Evolutionary conservation across 2,329 filamentous ascomycete species (phyloP).

Genomic region (Akanthomyces uredinophilus): DNA sequence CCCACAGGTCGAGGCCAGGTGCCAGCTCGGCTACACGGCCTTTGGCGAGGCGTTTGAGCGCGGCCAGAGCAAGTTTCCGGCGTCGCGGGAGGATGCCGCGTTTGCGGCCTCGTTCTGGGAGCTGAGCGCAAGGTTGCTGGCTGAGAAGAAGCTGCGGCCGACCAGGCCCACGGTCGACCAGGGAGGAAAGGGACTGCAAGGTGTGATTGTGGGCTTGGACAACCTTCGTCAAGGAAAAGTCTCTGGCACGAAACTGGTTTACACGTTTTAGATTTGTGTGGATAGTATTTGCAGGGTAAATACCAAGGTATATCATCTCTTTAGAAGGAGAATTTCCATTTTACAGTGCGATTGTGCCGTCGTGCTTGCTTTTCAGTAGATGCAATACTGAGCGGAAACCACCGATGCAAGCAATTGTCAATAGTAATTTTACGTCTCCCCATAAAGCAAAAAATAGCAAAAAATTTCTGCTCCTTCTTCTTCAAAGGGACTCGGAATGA

Average conservation of each 20-base stretch:
- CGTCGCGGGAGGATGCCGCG: conserved; percentile 25
- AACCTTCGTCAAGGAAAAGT: conserved; percentile 29
- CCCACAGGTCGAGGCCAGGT: not conserved
- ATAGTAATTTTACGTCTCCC: too few relatives aligned
- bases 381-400: too few relatives aligned
- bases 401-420: too few relatives aligned
- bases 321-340: too few relatives aligned
- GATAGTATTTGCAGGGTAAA: not conserved
- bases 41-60: conserved; percentile 31
- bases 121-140: conserved; percentile 28
- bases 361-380: too few relatives aligned
- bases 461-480: too few relatives aligned
- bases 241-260: conserved; percentile 40
- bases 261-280: conserved; percentile 27
- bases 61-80: conserved; percentile 20
- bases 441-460: too few relatives aligned
- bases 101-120: conserved; percentile 35
- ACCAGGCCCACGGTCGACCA: conserved; percentile 21
- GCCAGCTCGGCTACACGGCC: conserved; percentile 37
- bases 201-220: conserved; percentile 29
- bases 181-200: conserved; percentile 28
- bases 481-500: too few relatives aligned
- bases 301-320: not conserved
- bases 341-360: too few relatives aligned
- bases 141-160: conserved; percentile 30